Evolutionary conservation across 352 stramenopile genomes (phyloP).

Genomic region (Phytophthora multivora): DNA sequence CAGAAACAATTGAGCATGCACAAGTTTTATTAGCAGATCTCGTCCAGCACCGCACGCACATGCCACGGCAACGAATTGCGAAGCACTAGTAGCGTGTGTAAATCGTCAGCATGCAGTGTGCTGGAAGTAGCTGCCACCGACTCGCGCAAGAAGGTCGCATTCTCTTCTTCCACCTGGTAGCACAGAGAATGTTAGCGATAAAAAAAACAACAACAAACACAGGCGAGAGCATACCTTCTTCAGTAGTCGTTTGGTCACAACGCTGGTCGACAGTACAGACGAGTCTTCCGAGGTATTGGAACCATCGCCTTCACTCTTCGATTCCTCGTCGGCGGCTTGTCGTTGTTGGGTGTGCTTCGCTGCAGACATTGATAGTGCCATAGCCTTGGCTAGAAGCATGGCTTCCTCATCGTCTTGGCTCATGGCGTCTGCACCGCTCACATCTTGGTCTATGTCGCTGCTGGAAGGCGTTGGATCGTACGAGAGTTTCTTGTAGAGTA

Average conservation of each 20-base stretch:
- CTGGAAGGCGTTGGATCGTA: conserved; percentile 39
- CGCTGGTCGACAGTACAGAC: conserved; percentile 22
- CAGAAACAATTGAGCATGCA: not conserved
- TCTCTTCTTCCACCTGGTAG: conserved; percentile 68
- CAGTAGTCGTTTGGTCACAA: conserved; percentile 53
- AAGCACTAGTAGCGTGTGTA: conserved; percentile 66
- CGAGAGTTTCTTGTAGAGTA: conserved; percentile 89
- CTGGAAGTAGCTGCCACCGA: conserved; percentile 55
- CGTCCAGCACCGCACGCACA: conserved; percentile 43
- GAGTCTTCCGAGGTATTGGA: conserved; percentile 12
- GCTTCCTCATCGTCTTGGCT: conserved; percentile 70
- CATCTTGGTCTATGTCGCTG: conserved; percentile 10
- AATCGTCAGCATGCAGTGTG: conserved; percentile 60
- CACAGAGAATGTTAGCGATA: conserved; percentile 6
- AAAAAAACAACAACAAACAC: not conserved
- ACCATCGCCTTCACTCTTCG: conserved; percentile 32
- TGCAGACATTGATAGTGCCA: conserved; percentile 89
- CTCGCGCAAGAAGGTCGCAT: conserved; percentile 61
- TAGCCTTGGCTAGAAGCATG: conserved; percentile 88
- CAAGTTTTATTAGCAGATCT: conserved; percentile 31
- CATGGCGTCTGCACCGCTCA: conserved; percentile 3
- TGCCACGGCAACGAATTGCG: conserved; percentile 52
- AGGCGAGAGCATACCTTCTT: conserved; percentile 49
- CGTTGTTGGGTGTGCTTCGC: conserved; percentile 55
- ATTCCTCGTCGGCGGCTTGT: conserved; percentile 42